phyloP scores from a whole-genome alignment of 768 basidiomycete genomes.

The Podaxis mareebaensis region DNA sequence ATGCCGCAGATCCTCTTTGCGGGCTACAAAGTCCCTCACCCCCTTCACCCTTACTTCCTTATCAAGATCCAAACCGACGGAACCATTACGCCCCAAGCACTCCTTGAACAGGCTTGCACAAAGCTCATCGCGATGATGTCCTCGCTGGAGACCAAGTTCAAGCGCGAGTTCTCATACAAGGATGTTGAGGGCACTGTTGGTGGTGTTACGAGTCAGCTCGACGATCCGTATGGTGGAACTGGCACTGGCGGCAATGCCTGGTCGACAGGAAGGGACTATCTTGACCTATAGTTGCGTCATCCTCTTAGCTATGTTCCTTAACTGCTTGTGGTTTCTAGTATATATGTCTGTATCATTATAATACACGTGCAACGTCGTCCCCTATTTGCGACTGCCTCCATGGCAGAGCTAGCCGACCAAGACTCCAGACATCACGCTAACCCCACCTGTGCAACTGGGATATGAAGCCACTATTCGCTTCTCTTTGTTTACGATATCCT shows the following conservation, averaged over 20 bases:
- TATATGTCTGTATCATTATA: background rate
- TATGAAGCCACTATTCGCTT: background rate
- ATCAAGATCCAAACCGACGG: constrained; percentile 97
- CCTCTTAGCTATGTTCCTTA: background rate
- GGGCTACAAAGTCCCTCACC: constrained; percentile 97
- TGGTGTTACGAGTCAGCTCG: constrained; percentile 25
- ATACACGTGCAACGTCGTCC: background rate
- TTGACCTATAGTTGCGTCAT: constrained; percentile 45
- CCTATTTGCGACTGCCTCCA: background rate
- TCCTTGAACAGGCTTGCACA: constrained; percentile 81
- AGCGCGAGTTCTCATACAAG: constrained; percentile 79
- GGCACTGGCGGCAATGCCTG: constrained; percentile 39
- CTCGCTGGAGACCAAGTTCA: constrained; percentile 74
- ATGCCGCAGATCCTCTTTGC: constrained; percentile 92
- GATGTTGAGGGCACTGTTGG: constrained; percentile 54
- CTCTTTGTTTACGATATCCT: no score
- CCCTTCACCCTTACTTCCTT: constrained; percentile 90
- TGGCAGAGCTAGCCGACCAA: no score
- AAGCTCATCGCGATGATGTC: constrained; percentile 75
- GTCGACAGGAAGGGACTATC: constrained; percentile 51
- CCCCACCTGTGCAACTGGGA: background rate
- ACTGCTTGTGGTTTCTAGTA: background rate
- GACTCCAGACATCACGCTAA: background rate
- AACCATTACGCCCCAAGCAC: constrained; percentile 73
- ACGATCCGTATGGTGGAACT: constrained; percentile 53